Conservation (phyloP, 78 protist species). For the Dictyostelium brefeldianum region DNA sequence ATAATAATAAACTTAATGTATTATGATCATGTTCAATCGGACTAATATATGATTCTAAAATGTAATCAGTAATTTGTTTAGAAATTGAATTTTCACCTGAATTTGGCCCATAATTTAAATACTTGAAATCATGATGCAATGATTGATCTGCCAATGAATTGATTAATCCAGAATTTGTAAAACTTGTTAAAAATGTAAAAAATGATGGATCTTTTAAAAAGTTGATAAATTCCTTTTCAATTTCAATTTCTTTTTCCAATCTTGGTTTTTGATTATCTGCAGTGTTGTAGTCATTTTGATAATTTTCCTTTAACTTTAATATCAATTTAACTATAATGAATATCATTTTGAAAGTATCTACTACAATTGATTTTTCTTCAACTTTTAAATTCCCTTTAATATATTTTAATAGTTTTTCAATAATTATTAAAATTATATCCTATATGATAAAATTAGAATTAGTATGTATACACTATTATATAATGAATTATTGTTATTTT, state of each 20-base stretch:
- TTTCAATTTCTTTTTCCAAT: neutral
- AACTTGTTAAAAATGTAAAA: neutral
- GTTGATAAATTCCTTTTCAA: neutral
- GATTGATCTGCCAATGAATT: too few species aligned
- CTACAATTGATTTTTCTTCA: neutral
- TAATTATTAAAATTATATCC: neutral
- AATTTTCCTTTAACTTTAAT: neutral
- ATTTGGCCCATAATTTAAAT: too few species aligned
- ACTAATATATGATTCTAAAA: too few species aligned
- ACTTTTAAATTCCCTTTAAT: neutral
- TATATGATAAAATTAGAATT: neutral
- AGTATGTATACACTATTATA: too few species aligned
- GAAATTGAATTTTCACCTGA: too few species aligned
- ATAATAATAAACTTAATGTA: too few species aligned
- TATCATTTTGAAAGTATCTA: neutral
- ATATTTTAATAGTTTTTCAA: neutral
- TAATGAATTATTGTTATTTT: too few species aligned
- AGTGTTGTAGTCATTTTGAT: neutral
- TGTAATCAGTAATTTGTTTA: too few species aligned
- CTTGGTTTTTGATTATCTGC: neutral
- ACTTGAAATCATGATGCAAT: too few species aligned
- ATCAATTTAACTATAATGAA: neutral
- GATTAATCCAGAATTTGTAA: too few species aligned
- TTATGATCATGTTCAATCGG: too few species aligned
- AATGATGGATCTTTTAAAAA: neutral